Conservation (phyloP, 495 filamentous ascomycete genomes). For the Xylaria acuta region DNA sequence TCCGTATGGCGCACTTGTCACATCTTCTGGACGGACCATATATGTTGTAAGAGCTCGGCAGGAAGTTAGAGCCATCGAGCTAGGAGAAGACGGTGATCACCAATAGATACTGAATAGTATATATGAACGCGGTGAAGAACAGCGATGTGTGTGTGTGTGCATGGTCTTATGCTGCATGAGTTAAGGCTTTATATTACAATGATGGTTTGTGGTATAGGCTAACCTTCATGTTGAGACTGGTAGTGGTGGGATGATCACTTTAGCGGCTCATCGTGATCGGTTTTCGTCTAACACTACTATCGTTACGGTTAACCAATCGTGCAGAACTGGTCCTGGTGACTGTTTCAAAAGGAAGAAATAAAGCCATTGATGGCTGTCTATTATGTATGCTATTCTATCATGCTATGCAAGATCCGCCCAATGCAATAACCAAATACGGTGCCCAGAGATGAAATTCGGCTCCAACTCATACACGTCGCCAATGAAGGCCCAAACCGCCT, state of each 20-base stretch:
- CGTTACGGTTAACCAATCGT: not conserved
- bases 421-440: conserved; percentile 12
- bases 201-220: no score
- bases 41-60: not conserved
- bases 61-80: not conserved
- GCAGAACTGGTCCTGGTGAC: not conserved
- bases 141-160: not conserved
- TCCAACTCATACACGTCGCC: not conserved
- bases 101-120: not conserved
- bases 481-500: not conserved
- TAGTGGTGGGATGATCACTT: not conserved
- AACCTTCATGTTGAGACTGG: no score
- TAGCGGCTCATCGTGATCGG: not conserved
- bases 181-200: not conserved
- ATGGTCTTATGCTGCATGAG: not conserved
- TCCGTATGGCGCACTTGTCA: not conserved
- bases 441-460: not conserved
- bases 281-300: no score
- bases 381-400: not conserved
- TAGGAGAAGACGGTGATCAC: not conserved
- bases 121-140: not conserved
- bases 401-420: not conserved
- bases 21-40: not conserved
- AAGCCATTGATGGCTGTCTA: conserved; percentile 2
- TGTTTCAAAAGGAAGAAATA: not conserved